Evolutionary conservation across 2,329 filamentous ascomycete genomes (phyloP).

Genomic region (Scytalidium lignicola): DNA sequence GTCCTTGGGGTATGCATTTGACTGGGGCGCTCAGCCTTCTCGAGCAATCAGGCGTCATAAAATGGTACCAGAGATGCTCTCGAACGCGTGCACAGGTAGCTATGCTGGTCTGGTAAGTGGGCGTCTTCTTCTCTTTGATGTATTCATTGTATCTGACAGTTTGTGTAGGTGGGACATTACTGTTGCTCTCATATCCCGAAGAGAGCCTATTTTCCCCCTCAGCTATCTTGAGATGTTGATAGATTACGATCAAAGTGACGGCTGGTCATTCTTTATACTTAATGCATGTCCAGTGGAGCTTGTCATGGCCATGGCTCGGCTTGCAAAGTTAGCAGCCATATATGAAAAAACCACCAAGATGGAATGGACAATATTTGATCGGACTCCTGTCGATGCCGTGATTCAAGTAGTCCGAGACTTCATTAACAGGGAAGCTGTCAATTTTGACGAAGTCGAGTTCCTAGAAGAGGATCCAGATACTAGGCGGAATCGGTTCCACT

Average conservation of each 20-base stretch:
- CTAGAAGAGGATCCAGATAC: slow-evolving; percentile 4
- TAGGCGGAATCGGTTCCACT: slow-evolving; percentile 25
- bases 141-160: background rate
- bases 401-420: slow-evolving; percentile 9
- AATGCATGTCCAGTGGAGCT: slow-evolving; percentile 28
- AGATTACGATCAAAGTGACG: slow-evolving; percentile 13
- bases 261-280: slow-evolving; percentile 27
- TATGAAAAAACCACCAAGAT: slow-evolving; percentile 16
- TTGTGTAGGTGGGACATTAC: slow-evolving; percentile 28
- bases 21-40: slow-evolving; percentile 19
- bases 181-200: slow-evolving; percentile 26
- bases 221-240: slow-evolving; percentile 17
- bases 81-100: slow-evolving; percentile 25
- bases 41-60: slow-evolving; percentile 13
- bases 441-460: background rate
- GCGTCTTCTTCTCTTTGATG: background rate
- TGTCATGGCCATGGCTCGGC: slow-evolving; percentile 21
- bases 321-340: slow-evolving; percentile 25
- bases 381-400: slow-evolving; percentile 17
- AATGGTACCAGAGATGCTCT: slow-evolving; percentile 5
- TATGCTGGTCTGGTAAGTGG: slow-evolving; percentile 24
- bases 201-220: slow-evolving; percentile 20
- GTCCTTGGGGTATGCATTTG: slow-evolving; percentile 25
- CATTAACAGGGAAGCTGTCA: slow-evolving; percentile 13
- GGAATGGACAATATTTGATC: slow-evolving; percentile 26